Base-by-base conservation (phyloP, 2,329 filamentous ascomycete species). In the Lizonia empirigonia region DNA sequence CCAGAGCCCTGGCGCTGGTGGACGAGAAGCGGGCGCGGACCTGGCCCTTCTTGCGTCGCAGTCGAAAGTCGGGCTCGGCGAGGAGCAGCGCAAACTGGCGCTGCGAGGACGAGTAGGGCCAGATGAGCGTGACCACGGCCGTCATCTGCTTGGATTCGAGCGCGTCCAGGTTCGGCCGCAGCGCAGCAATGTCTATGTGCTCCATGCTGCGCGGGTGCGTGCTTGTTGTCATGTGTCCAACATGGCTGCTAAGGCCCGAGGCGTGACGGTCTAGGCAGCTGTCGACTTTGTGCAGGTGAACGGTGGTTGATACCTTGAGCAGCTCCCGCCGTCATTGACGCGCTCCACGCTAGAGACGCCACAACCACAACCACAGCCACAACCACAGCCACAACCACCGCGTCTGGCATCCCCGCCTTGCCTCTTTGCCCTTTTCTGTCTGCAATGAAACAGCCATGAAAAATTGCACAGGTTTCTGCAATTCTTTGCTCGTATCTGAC, bases 31-130 rank as follows among this genome's bases (percentile, higher is more conserved):
- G 83, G 39, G 91, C 83, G 49, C 91, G 87, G 18, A 96, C 85
- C 73, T 96, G 91, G 10, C 93, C 93, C 59, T 84, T 87, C 32
- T 82, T 80, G 56, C 85, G 84, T 48, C 93, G 89, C 41, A 93
- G 80, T 38, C 90, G 87, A 65, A 92, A 89, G 70, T 97, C 91
- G 36, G 86, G 85, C 64, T 97, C 92, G 36, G 89, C 89, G 26
- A 97, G 82, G 16, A 95, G 82, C 41, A 97, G 86, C 20, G 90
- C 87, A 60, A 91, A 82, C 30, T 85, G 85, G 44, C 82, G 83
- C 23, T 83, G 88, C 20, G 90, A 85, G 18, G 88, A 88, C 58
- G 89, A 96, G 73, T 90, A 97, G 0, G 93, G 93, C 92, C 93
- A 97, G 50, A 90, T 86, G 27, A 97, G 84, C 7, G 91, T 93